phyloP scores from a whole-genome alignment of 352 stramenopile genomes.

The Globisporangium apiculatum region DNA sequence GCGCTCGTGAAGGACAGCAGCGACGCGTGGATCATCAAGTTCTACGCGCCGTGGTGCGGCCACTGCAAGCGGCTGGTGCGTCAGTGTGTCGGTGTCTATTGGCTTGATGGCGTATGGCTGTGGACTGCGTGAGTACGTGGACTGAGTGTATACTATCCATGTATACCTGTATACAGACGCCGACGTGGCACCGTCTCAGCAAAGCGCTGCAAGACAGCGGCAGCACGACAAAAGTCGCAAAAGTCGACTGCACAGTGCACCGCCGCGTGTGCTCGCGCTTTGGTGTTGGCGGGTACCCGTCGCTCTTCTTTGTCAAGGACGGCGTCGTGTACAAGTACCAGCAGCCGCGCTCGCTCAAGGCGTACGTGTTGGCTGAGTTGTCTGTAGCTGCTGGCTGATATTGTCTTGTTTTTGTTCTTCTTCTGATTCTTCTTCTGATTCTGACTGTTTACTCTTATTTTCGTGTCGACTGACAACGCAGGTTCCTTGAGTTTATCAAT shows the following conservation, averaged over 20 bases:
- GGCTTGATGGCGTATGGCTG: background rate
- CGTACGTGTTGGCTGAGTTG: conserved; percentile 9
- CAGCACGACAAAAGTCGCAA: conserved; percentile 49
- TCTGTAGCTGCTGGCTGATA: background rate
- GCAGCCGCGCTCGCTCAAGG: conserved; percentile 53
- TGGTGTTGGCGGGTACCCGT: conserved; percentile 70
- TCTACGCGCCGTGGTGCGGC: conserved; percentile 75
- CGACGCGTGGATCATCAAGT: conserved; percentile 75
- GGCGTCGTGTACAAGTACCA: conserved; percentile 77
- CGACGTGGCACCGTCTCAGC: conserved; percentile 74
- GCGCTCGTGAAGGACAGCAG: conserved; percentile 50
- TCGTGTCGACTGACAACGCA: background rate
- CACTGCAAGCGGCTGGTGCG: conserved; percentile 77
- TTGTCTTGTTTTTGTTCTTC: background rate
- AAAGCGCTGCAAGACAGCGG: conserved; percentile 52
- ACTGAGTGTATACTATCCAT: background rate
- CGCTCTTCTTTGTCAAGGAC: conserved; percentile 70
- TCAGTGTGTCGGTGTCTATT: background rate
- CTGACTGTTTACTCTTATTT: background rate
- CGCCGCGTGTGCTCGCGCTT: conserved; percentile 80
- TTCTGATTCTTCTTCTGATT: background rate
- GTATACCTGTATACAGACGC: conserved; percentile 14
- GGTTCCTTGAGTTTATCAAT: conserved; percentile 54
- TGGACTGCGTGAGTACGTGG: background rate
- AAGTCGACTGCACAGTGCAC: conserved; percentile 70